These are phyloP conservation scores for Lachnellula arida DNA, from an alignment of 2,329 filamentous ascomycete genomes.

Conservation along the genomic window DNA sequence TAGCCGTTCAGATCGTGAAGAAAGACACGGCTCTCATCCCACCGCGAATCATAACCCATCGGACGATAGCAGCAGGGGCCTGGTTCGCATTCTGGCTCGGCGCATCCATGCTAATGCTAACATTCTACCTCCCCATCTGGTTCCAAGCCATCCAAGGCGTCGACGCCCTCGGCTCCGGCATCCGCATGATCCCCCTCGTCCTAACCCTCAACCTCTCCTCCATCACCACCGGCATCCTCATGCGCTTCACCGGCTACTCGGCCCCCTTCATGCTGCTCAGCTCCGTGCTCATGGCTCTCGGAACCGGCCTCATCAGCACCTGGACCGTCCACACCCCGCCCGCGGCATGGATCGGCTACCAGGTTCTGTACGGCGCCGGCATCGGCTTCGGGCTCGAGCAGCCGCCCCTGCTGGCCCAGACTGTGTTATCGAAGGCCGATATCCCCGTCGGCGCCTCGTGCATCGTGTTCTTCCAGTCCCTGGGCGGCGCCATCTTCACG, in stretches of 20 bases:
- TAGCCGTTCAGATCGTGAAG: constrained; percentile 32
- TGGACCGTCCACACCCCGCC: constrained; percentile 44
- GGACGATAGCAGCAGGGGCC: constrained; percentile 31
- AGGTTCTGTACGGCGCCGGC: constrained; percentile 50
- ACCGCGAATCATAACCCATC: constrained; percentile 34
- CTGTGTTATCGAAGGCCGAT: constrained; percentile 49
- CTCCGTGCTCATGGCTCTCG: constrained; percentile 37
- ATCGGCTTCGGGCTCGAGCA: constrained; percentile 57
- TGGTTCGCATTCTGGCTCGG: constrained; percentile 30
- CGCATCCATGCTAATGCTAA: constrained; percentile 36
- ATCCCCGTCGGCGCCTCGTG: constrained; percentile 50
- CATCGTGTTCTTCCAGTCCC: constrained; percentile 52
- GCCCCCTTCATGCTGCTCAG: constrained; percentile 51
- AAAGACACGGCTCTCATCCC: constrained; percentile 36
- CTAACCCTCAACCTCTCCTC: constrained; percentile 29
- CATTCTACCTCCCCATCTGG: constrained; percentile 41
- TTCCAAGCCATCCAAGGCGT: constrained; percentile 44
- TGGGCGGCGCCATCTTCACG: constrained; percentile 56
- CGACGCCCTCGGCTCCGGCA: constrained; percentile 40
- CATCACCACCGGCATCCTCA: constrained; percentile 22
- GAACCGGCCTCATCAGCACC: constrained; percentile 50
- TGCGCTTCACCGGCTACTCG: constrained; percentile 48
- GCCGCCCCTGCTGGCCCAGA: constrained; percentile 51
- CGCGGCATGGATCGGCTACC: constrained; percentile 52
- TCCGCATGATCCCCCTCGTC: constrained; percentile 35